A percentile compares a stretch with the other conserved stretches of the same genome.
Evolutionary conservation across 1,284 basidiomycete species (phyloP).

Genomic region (Cryptococcus deneoformans): DNA sequence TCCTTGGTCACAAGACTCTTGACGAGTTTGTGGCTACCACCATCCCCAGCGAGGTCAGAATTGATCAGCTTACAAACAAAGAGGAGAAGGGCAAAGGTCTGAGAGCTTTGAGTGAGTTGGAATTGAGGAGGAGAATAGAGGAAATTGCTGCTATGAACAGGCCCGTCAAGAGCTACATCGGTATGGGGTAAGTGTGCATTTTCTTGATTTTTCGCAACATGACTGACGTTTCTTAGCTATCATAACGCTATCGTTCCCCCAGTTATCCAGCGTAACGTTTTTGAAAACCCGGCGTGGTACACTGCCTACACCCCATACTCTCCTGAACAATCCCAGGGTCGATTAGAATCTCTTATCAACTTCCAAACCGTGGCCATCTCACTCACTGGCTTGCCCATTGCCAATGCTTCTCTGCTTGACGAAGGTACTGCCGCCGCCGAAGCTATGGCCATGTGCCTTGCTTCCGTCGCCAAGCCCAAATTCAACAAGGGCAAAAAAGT

Average conservation of each 20-base stretch:
- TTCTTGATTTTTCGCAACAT: not conserved
- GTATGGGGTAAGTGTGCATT: conserved; percentile 65
- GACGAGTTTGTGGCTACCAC: conserved; percentile 79
- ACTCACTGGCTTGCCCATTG: conserved; percentile 89
- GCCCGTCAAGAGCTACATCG: conserved; percentile 87
- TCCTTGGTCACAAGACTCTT: conserved; percentile 78
- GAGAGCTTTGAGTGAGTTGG: conserved; percentile 76
- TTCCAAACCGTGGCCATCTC: conserved; percentile 97
- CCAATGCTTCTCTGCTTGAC: conserved; percentile 88
- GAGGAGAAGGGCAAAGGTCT: conserved; percentile 59
- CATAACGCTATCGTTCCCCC: conserved; percentile 90
- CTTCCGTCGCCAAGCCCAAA: conserved; percentile 42
- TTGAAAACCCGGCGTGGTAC: conserved; percentile 98
- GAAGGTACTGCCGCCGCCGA: conserved; percentile 93
- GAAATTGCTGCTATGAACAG: conserved; percentile 75
- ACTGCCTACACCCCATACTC: conserved; percentile 87
- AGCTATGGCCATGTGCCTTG: conserved; percentile 55
- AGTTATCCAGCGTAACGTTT: conserved; percentile 89
- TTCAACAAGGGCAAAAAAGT: conserved; percentile 71
- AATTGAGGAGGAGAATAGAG: conserved; percentile 73
- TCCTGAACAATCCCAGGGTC: conserved; percentile 56
- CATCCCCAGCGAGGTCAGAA: conserved; percentile 74
- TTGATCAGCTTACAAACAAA: conserved; percentile 61
- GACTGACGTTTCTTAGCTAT: conserved; percentile 54
- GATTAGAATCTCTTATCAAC: conserved; percentile 94